A percentile compares a stretch with the other conserved stretches of the same genome.
Evolutionary conservation across 164 flowering plant genomes (phyloP).

Genomic region (Liquidambar formosana): DNA sequence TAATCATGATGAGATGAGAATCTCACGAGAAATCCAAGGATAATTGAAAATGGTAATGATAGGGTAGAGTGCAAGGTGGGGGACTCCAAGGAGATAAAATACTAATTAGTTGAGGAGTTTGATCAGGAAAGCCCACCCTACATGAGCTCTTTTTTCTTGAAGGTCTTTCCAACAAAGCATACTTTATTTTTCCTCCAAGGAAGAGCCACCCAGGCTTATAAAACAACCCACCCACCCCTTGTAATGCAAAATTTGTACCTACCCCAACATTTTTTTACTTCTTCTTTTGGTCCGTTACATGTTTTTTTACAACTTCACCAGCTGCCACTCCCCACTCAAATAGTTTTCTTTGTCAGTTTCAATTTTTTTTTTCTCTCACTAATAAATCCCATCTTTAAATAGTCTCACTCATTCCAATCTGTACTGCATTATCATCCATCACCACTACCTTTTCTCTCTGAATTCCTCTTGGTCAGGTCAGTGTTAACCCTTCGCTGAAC

Average conservation of each 20-base stretch:
- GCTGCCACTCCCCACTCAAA: constrained; percentile 17
- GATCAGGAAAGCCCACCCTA: constrained; percentile 48
- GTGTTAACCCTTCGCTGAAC: constrained; percentile 8
- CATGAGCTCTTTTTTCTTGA: constrained; percentile 8
- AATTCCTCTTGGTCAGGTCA: constrained; percentile 38
- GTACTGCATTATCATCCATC: constrained; percentile 11
- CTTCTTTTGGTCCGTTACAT: too few species aligned
- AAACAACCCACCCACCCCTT: not conserved
- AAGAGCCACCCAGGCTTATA: constrained; percentile 7
- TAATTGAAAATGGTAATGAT: not conserved
- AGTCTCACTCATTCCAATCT: constrained; percentile 9
- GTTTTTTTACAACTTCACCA: constrained; percentile 15
- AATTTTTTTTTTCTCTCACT: constrained; percentile 14
- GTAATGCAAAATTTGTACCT: constrained; percentile 3
- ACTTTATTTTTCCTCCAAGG: constrained; percentile 10
- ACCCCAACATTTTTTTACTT: too few species aligned
- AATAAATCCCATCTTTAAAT: constrained; percentile 27
- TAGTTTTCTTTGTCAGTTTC: too few species aligned
- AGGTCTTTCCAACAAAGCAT: constrained; percentile 1
- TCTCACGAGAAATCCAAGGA: too few species aligned
- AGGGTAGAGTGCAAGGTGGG: constrained; percentile 41
- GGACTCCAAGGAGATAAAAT: constrained; percentile 9
- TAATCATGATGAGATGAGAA: too few species aligned
- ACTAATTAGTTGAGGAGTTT: constrained; percentile 25
- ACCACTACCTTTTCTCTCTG: constrained; percentile 23